Evolutionary conservation across 169 alveolate species (phyloP).

Genomic region (Eimeria sp.): DNA sequence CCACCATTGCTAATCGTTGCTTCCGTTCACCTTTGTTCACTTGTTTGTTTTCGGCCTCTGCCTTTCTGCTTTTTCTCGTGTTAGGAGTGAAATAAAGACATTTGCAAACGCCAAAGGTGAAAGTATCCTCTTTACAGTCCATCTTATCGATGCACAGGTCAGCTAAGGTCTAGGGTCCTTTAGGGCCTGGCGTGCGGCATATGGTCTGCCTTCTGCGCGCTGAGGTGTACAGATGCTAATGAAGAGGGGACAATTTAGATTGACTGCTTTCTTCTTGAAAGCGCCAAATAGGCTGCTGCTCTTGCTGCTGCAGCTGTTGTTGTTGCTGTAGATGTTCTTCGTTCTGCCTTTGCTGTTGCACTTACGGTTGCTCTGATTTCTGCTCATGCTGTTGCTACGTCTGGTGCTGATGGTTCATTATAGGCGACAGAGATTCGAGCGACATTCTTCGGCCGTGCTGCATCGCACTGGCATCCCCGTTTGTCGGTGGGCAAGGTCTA

Average conservation of each 20-base stretch:
- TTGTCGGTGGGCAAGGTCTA: constrained; percentile 65
- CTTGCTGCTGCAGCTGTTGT: background rate
- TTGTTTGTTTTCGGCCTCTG: background rate
- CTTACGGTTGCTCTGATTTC: background rate
- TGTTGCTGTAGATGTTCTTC: background rate
- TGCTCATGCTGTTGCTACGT: background rate
- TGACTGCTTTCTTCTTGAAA: background rate
- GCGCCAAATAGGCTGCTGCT: background rate
- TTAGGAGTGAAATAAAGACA: constrained; percentile 12
- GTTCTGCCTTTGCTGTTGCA: background rate
- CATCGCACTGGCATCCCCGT: constrained; percentile 47
- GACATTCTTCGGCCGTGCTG: constrained; percentile 73
- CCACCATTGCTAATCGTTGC: background rate
- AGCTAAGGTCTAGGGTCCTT: background rate
- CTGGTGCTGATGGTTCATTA: background rate
- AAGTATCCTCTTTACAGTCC: constrained; percentile 42
- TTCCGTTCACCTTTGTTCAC: background rate
- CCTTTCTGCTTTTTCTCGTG: background rate
- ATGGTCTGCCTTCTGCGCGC: background rate
- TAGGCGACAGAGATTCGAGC: constrained; percentile 67
- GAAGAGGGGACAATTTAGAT: background rate
- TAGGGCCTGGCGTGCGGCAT: background rate
- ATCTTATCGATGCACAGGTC: constrained; percentile 50
- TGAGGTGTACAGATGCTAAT: background rate
- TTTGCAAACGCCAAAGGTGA: constrained; percentile 53